Base-by-base conservation (phyloP, 140 eudicot species). In the Anethum foeniculum region DNA sequence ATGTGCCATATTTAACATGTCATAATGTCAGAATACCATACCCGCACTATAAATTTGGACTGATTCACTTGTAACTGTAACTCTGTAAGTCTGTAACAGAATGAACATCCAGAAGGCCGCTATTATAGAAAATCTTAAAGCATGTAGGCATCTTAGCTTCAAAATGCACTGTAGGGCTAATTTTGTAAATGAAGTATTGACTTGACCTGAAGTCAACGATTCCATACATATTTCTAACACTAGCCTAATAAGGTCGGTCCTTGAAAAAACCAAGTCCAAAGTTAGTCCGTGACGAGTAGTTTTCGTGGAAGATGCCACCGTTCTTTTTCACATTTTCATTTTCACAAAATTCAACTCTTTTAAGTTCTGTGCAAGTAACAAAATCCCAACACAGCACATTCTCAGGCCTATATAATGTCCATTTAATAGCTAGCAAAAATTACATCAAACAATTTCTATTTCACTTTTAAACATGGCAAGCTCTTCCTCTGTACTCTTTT, bases 391-490 rank as follows among this genome's bases (percentile, higher is more conserved):
- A 14, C 69, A 71, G 21, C 54, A 1, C 18, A 28, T 74, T 32
- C 47, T 68, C 49, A 52, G 27, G 14, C 72, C 87, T 86, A 86
- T 81, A 84, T 72, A 84, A 78, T 16, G 41, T 41, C 58, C 5
- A 81, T 52, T 19, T 25, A 68, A 4, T n/a, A 1, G 25, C 39
- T n/a, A 1, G 25, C 39, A 72, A 69, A 46, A 23, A 54, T 0
- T 52, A 23, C 79, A 62, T 46, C 81, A 44, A 71, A 14, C 19
- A 28, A 58, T 21, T 12, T 75, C 72, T 5, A 41, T 21, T 44
- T 7, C 18, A 13, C 25, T 11, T 25, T 0, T 30, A 79, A 62
- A 28, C 77, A 87, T 85, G 90, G 83, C 90, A 76, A 83, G 80
- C 80, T 32, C 72, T 30, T 77, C 81, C 28, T 56, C 32, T 1